These are phyloP conservation scores for Fraxinus floribunda DNA, from an alignment of 305 asterid genomes.

Conservation along the genomic window DNA sequence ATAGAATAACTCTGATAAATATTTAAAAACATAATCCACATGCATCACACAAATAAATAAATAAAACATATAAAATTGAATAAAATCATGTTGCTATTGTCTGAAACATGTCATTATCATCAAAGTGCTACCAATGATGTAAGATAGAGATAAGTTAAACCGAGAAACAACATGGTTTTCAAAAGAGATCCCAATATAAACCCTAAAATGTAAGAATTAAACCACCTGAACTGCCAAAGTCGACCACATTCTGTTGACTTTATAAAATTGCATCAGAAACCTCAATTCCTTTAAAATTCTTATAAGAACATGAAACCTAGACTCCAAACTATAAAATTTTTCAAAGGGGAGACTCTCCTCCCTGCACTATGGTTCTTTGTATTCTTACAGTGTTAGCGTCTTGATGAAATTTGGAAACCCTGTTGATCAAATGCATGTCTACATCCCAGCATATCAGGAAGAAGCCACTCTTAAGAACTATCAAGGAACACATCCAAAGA, in stretches of 20 bases:
- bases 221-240: neutral
- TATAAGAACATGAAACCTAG: neutral
- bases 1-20: neutral
- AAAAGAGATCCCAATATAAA: neutral
- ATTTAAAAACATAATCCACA: neutral
- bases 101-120: neutral
- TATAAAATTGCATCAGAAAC: neutral
- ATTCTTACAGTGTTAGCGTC: neutral
- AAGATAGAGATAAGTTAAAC: neutral
- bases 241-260: neutral
- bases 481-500: neutral
- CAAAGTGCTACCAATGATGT: neutral
- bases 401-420: neutral
- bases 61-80: neutral
- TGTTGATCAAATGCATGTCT: neutral
- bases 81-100: neutral
- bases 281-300: neutral
- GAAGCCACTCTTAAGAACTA: conserved; percentile 12
- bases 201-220: neutral
- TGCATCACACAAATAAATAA: neutral
- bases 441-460: conserved; percentile 5
- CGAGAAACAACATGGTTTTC: neutral
- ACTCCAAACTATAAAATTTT: neutral
- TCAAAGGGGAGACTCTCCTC: neutral
- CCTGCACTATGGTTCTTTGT: neutral